A percentile compares a stretch with the other conserved stretches of the same genome.
Evolutionary conservation across 768 basidiomycete genomes (phyloP).

Genomic region (Pholiota molesta): DNA sequence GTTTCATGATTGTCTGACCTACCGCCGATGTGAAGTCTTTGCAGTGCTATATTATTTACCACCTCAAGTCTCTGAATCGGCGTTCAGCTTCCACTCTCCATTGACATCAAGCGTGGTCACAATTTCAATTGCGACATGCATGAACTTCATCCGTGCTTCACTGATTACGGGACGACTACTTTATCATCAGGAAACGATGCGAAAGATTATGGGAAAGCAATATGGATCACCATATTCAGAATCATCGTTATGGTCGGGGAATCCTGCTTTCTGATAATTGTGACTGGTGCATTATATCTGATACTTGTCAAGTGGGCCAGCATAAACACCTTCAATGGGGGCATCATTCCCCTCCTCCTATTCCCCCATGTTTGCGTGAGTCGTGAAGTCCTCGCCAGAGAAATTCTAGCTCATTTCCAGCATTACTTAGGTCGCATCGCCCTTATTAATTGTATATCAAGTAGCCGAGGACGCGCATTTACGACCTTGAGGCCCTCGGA

Average conservation of each 20-base stretch:
- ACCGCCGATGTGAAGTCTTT: not conserved
- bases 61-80: not conserved
- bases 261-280: conserved; percentile 11
- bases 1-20: not conserved
- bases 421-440: not conserved
- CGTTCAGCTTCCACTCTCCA: not conserved
- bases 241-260: conserved; percentile 2
- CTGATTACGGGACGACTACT: conserved; percentile 8
- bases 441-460: conserved; percentile 3
- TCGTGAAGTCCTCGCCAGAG: not conserved
- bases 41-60: not conserved
- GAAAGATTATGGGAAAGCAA: conserved; percentile 1
- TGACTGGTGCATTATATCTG: conserved; percentile 2
- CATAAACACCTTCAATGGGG: not conserved
- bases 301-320: not conserved
- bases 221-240: conserved; percentile 9
- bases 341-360: conserved; percentile 7
- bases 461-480: conserved; percentile 1
- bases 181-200: conserved; percentile 6
- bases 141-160: not conserved
- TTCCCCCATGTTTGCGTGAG: conserved; percentile 14
- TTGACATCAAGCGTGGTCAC: not conserved
- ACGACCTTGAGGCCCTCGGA: not conserved
- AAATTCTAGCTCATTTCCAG: not conserved
- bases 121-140: not conserved